phyloP scores from a whole-genome alignment of 345 rosid species.

The Eucalyptus tenuipes region DNA sequence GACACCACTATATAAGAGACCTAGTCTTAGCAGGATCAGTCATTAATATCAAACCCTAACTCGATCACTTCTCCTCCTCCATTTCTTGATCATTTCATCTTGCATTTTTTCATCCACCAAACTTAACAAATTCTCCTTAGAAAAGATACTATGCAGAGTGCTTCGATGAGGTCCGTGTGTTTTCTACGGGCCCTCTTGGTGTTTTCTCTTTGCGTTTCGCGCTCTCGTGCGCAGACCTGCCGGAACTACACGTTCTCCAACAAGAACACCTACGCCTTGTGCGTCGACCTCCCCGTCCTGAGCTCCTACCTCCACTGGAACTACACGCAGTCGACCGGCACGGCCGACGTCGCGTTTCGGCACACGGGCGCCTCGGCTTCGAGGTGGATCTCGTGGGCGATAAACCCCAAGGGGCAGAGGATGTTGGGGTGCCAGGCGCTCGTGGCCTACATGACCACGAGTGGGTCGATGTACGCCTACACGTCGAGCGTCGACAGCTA shows the following conservation, averaged over 20 bases:
- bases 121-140: neutral
- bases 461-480: conserved; percentile 17
- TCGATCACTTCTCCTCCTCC: neutral
- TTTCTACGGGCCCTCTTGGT: neutral
- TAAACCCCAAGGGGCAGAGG: conserved; percentile 21
- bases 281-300: conserved; percentile 29
- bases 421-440: conserved; percentile 61
- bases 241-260: conserved; percentile 8
- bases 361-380: conserved; percentile 17
- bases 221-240: conserved; percentile 25
- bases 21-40: neutral
- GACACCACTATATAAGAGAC: neutral
- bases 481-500: conserved; percentile 3
- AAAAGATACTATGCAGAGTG: neutral
- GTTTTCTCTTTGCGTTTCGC: neutral
- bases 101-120: neutral
- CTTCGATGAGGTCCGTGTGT: neutral
- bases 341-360: conserved; percentile 56
- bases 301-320: conserved; percentile 66
- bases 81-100: neutral
- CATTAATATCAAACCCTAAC: neutral
- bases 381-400: conserved; percentile 58
- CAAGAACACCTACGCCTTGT: conserved; percentile 8
- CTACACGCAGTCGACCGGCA: conserved; percentile 9
- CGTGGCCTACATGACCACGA: conserved; percentile 34